These are phyloP conservation scores for Colletotrichum tropicale DNA, from an alignment of 2,329 filamentous ascomycete species.

Conservation along the genomic window DNA sequence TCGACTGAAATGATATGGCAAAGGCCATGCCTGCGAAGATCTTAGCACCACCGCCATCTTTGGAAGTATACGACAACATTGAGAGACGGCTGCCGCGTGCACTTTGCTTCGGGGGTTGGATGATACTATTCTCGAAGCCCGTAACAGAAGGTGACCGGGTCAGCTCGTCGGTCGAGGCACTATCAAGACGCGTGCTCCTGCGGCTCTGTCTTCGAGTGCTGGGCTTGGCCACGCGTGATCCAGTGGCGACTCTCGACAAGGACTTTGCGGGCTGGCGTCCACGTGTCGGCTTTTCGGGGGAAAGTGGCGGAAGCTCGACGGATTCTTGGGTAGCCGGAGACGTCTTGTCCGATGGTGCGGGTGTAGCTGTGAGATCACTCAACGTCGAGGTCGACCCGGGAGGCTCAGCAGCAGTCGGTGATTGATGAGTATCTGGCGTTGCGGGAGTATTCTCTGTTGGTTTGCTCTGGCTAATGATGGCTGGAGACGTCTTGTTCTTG, in stretches of 20 bases:
- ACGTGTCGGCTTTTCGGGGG: not conserved
- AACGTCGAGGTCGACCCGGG: slow-evolving; percentile 40
- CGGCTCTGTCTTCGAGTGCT: slow-evolving; percentile 18
- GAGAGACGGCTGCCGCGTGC: slow-evolving; percentile 14
- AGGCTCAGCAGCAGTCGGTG: not conserved
- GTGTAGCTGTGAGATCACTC: slow-evolving; percentile 44
- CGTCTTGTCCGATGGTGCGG: slow-evolving; percentile 38
- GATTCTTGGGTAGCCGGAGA: slow-evolving; percentile 40
- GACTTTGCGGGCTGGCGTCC: not conserved
- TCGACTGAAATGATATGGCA: slow-evolving; percentile 74
- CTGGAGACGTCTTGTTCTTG: not conserved
- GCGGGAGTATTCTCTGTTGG: not conserved
- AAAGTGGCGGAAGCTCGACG: slow-evolving; percentile 5
- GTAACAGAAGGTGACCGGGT: slow-evolving; percentile 41
- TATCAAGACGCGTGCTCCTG: slow-evolving; percentile 33
- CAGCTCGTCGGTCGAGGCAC: slow-evolving; percentile 54
- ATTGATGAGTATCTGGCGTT: not conserved
- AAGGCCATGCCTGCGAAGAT: slow-evolving; percentile 87
- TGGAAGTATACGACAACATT: slow-evolving; percentile 4
- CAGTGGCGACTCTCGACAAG: not conserved
- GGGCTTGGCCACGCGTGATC: slow-evolving; percentile 12
- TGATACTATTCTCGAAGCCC: slow-evolving; percentile 41
- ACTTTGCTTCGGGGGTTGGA: slow-evolving; percentile 27
- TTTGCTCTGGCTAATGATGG: not conserved
- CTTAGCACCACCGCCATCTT: slow-evolving; percentile 1